phyloP scores from a whole-genome alignment of 2,329 filamentous ascomycete genomes.

The Fusarium sp. region DNA sequence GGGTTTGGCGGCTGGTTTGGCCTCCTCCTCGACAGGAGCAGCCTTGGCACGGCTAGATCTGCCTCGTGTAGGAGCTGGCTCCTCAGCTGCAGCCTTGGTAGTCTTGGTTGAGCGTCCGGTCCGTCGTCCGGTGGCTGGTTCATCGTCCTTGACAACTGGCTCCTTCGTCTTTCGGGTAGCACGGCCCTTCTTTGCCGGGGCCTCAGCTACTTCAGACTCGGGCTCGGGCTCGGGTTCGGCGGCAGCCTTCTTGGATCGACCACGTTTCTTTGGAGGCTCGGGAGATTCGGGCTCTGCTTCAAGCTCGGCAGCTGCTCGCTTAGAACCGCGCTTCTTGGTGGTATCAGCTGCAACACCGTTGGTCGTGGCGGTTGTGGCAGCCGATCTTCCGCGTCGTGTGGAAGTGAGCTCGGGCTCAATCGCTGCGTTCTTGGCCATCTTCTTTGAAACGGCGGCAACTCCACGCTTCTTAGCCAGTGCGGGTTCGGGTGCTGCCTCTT shows the following conservation, averaged over 20 bases:
- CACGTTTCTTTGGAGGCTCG: slow-evolving; percentile 39
- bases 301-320: slow-evolving; percentile 20
- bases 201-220: slow-evolving; percentile 18
- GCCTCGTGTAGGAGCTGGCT: slow-evolving; percentile 18
- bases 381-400: slow-evolving; percentile 26
- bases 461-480: slow-evolving; percentile 25
- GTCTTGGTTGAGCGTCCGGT: slow-evolving; percentile 26
- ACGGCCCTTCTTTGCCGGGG: slow-evolving; percentile 36
- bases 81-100: slow-evolving; percentile 17
- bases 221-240: slow-evolving; percentile 17
- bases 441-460: slow-evolving; percentile 9
- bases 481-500: slow-evolving; percentile 9
- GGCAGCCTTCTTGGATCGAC: slow-evolving; percentile 31
- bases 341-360: slow-evolving; percentile 10
- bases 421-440: slow-evolving; percentile 11
- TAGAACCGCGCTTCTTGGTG: slow-evolving; percentile 35
- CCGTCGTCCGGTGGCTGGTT: slow-evolving; percentile 13
- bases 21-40: slow-evolving; percentile 1
- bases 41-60: slow-evolving; percentile 27
- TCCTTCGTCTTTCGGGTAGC: slow-evolving; percentile 27
- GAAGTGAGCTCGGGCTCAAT: slow-evolving; percentile 18
- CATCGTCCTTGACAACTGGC: slow-evolving; percentile 3
- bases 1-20: slow-evolving; percentile 13
- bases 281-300: slow-evolving; percentile 19
- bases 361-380: background rate